Conservation (phyloP, 2,329 filamentous ascomycete species). For the Claviceps citrina region DNA sequence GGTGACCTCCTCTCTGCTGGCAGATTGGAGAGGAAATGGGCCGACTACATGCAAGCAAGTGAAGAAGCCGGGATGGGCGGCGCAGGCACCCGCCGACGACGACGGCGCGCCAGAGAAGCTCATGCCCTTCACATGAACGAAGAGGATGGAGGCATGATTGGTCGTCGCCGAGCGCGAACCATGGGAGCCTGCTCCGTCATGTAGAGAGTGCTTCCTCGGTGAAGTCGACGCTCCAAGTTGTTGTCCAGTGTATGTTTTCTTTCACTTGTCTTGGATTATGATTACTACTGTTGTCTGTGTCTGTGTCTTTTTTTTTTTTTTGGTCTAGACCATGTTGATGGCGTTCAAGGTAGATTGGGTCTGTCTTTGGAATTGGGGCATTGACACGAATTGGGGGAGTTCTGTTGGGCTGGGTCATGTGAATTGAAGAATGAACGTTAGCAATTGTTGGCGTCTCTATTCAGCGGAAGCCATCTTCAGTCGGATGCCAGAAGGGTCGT, state of each 20-base stretch:
- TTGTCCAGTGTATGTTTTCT: too few relatives aligned
- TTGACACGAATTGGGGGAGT: too few relatives aligned
- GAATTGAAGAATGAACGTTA: too few relatives aligned
- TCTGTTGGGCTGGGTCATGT: too few relatives aligned
- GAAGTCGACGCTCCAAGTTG: too few relatives aligned
- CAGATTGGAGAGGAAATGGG: slow-evolving; percentile 81
- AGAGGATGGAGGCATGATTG: slow-evolving; percentile 47
- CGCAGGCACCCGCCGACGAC: slow-evolving; percentile 49
- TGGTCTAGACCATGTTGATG: neutral
- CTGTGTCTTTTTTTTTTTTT: neutral
- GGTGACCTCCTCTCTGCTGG: slow-evolving; percentile 61
- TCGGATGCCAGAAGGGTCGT: too few relatives aligned
- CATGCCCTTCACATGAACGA: slow-evolving; percentile 68
- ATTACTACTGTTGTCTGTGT: too few relatives aligned
- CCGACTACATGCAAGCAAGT: slow-evolving; percentile 80
- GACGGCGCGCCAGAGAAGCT: slow-evolving; percentile 67
- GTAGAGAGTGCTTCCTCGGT: slow-evolving; percentile 28
- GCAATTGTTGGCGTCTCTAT: too few relatives aligned
- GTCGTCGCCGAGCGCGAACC: slow-evolving; percentile 48
- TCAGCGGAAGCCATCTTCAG: too few relatives aligned
- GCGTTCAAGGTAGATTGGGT: neutral
- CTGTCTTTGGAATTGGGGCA: neutral
- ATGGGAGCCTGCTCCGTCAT: slow-evolving; percentile 48
- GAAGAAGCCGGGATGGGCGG: slow-evolving; percentile 66
- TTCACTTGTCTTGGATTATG: too few relatives aligned